Evolutionary conservation across 208 protist species (phyloP).

Genomic region (Wallacemonas collosoma): DNA sequence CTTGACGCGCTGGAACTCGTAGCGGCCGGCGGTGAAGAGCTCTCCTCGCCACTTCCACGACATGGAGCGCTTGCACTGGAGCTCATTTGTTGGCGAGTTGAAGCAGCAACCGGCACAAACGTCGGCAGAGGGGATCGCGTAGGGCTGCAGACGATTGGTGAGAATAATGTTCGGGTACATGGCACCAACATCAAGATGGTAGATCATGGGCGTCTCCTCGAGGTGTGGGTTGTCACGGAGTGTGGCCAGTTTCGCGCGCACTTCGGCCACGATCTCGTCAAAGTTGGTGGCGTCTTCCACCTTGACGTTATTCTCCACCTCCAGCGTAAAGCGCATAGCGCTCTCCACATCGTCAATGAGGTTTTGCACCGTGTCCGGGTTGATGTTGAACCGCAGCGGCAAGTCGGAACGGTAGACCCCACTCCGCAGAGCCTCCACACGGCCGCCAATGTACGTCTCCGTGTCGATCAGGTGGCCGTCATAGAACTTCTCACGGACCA

Average conservation of each 20-base stretch:
- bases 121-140: conserved; percentile 95
- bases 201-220: conserved; percentile 96
- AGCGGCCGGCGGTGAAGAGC: conserved; percentile 94
- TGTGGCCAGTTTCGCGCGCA: conserved; percentile 74
- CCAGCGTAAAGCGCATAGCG: conserved; percentile 91
- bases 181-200: conserved; percentile 99
- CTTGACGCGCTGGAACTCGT: conserved; percentile 96
- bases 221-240: conserved; percentile 91
- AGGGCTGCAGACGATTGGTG: conserved; percentile 99
- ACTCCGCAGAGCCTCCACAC: conserved; percentile 94
- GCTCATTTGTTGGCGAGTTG: conserved; percentile 95
- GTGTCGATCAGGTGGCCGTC: conserved; percentile 98
- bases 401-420: conserved; percentile 98
- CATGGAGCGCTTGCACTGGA: conserved; percentile 97
- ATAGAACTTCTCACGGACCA: conserved; percentile 90
- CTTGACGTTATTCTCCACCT: conserved; percentile 85
- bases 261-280: conserved; percentile 77
- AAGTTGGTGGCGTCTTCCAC: conserved; percentile 95
- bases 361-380: conserved; percentile 90
- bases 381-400: conserved; percentile 93
- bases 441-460: conserved; percentile 99
- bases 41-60: conserved; percentile 99
- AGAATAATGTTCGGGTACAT: conserved; percentile 99
- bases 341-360: conserved; percentile 95
- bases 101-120: conserved; percentile 98